Conservation (phyloP, 192 early-diverging fungal genomes). For the Backusella liffmaniae region DNA sequence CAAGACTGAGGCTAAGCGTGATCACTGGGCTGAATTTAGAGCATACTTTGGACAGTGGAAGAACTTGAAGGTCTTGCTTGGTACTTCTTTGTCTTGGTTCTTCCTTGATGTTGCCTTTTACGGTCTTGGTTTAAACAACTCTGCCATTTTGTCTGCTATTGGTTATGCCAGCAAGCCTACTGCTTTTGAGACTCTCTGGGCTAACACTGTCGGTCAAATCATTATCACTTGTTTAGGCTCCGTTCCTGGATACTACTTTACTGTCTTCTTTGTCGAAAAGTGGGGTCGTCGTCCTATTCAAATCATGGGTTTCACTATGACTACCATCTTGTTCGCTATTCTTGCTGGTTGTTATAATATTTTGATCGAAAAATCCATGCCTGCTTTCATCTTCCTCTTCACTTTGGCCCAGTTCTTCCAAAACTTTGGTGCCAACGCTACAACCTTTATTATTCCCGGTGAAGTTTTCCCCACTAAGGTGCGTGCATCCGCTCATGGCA, state of each 20-base stretch:
- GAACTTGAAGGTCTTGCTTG: slow-evolving; percentile 77
- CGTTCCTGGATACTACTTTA: slow-evolving; percentile 90
- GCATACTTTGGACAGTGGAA: slow-evolving; percentile 79
- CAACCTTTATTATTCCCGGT: slow-evolving; percentile 79
- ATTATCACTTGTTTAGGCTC: slow-evolving; percentile 82
- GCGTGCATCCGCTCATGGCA: slow-evolving; percentile 76
- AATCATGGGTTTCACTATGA: slow-evolving; percentile 75
- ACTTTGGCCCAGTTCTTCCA: slow-evolving; percentile 63
- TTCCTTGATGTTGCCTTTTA: slow-evolving; percentile 77
- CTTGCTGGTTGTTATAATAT: slow-evolving; percentile 64
- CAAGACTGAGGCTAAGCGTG: slow-evolving; percentile 55
- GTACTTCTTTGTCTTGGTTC: slow-evolving; percentile 78
- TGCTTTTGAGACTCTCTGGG: slow-evolving; percentile 54
- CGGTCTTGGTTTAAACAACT: slow-evolving; percentile 73
- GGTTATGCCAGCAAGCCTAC: slow-evolving; percentile 54
- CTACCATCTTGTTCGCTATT: slow-evolving; percentile 70
- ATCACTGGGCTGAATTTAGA: slow-evolving; percentile 54
- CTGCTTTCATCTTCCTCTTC: slow-evolving; percentile 50
- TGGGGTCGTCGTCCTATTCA: slow-evolving; percentile 90
- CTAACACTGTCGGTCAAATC: slow-evolving; percentile 78
- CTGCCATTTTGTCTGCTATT: slow-evolving; percentile 72
- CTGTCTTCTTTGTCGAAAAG: slow-evolving; percentile 78
- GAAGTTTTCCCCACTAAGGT: slow-evolving; percentile 75
- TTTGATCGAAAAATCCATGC: slow-evolving; percentile 52
- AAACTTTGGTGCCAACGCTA: slow-evolving; percentile 82